These are phyloP conservation scores for Flaveria sonorensis DNA, from an alignment of 129 eudicot genomes.

Conservation along the genomic window DNA sequence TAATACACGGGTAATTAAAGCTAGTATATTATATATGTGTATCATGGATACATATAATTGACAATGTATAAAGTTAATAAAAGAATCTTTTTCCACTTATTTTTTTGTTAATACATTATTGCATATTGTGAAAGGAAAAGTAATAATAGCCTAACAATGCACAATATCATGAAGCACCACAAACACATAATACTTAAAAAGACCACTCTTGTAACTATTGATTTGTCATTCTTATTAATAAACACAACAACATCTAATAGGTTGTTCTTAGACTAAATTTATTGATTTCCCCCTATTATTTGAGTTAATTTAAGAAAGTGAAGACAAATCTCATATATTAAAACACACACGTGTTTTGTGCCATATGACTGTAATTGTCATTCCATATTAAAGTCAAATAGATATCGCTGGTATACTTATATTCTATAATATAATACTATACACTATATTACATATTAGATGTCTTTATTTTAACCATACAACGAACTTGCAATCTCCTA, in stretches of 20 bases:
- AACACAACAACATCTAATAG: slow-evolving; percentile 1
- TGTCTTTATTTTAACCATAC: background rate
- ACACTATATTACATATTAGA: background rate
- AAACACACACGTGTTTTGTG: background rate
- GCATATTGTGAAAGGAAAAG: background rate
- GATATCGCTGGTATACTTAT: background rate
- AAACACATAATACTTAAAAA: slow-evolving; percentile 4
- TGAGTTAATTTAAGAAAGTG: background rate
- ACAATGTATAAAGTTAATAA: no score
- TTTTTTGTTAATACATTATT: background rate
- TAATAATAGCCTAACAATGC: background rate
- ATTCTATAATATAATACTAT: background rate
- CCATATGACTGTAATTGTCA: background rate
- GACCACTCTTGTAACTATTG: background rate
- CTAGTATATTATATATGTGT: no score
- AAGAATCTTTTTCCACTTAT: background rate
- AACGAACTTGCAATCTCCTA: no score
- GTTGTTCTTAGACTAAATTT: background rate
- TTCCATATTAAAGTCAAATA: background rate
- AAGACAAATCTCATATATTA: background rate
- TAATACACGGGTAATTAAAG: no score
- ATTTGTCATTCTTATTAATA: slow-evolving; percentile 5
- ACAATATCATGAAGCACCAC: background rate
- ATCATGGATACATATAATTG: no score
- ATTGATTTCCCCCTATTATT: background rate